Percentiles rank a stretch among this genome's conserved stretches.
phyloP scores from a whole-genome alignment of 2,329 filamentous ascomycete species.

The Xylaria polymorpha region DNA sequence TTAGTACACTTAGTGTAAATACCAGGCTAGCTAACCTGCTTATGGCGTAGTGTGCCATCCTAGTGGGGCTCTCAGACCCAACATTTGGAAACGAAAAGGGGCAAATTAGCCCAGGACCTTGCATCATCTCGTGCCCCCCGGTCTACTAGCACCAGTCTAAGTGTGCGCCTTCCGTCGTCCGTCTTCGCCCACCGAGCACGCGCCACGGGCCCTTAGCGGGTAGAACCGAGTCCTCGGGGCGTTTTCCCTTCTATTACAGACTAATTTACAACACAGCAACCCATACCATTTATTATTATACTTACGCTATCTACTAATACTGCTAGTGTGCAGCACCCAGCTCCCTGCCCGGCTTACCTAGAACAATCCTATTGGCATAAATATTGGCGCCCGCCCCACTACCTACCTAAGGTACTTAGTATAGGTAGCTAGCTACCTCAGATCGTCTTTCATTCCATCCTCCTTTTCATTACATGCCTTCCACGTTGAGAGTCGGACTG shows the following conservation, averaged over 20 bases:
- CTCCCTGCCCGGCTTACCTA: too few species aligned
- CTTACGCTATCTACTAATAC: neutral
- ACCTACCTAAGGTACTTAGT: too few species aligned
- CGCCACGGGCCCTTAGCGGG: constrained; percentile 21
- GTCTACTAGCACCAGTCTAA: neutral
- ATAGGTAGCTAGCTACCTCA: too few species aligned
- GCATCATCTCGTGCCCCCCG: constrained; percentile 1
- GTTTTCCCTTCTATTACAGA: constrained; percentile 12
- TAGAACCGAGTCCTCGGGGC: constrained; percentile 32
- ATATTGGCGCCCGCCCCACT: neutral
- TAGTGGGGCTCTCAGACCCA: neutral
- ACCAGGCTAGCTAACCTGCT: neutral
- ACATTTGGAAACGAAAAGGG: constrained; percentile 16
- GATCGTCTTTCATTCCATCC: neutral
- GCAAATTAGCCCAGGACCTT: constrained; percentile 27
- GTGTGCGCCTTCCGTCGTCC: neutral
- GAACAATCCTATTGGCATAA: too few species aligned
- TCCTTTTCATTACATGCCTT: constrained; percentile 1
- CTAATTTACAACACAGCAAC: neutral
- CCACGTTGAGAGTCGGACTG: neutral
- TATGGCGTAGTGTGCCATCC: neutral
- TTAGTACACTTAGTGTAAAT: too few species aligned
- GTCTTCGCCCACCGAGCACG: constrained; percentile 26
- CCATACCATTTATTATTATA: neutral
- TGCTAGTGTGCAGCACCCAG: neutral